A percentile compares a stretch with the other conserved stretches of the same genome.
Conservation (phyloP, 2,329 filamentous ascomycete species). For the Hypoxylon sp. region DNA sequence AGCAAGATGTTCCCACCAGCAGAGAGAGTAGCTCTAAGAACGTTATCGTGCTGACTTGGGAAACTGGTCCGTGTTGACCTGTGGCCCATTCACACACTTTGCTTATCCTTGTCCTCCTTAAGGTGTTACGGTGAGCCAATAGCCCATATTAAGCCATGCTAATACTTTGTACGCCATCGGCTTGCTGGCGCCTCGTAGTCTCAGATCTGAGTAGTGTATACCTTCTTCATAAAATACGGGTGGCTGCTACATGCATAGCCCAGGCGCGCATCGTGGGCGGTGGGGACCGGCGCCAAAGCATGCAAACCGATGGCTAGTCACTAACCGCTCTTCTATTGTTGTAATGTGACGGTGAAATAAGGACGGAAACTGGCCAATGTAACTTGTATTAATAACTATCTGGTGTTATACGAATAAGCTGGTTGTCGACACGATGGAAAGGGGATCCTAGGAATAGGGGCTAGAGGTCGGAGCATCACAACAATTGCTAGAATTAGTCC, state of each 20-base stretch:
- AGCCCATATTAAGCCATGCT: background rate
- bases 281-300: conserved; percentile 1
- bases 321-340: background rate
- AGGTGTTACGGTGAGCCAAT: background rate
- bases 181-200: background rate
- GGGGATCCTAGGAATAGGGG: conserved; percentile 1
- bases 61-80: background rate
- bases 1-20: background rate
- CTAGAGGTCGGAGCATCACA: background rate
- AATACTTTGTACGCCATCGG: background rate
- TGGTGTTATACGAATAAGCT: background rate
- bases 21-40: background rate
- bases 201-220: background rate
- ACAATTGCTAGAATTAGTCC: background rate
- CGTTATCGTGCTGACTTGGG: background rate
- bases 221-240: background rate
- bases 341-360: background rate
- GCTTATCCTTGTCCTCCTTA: background rate
- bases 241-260: background rate
- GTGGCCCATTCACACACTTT: background rate
- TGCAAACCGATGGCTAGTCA: background rate
- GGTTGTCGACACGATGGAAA: background rate
- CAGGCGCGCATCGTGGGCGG: background rate
- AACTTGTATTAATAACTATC: background rate
- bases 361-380: background rate